A percentile compares a stretch with the other conserved stretches of the same genome.
Evolutionary conservation across 2,329 filamentous ascomycete genomes (phyloP).

Genomic region (Chaetomium strumarium): DNA sequence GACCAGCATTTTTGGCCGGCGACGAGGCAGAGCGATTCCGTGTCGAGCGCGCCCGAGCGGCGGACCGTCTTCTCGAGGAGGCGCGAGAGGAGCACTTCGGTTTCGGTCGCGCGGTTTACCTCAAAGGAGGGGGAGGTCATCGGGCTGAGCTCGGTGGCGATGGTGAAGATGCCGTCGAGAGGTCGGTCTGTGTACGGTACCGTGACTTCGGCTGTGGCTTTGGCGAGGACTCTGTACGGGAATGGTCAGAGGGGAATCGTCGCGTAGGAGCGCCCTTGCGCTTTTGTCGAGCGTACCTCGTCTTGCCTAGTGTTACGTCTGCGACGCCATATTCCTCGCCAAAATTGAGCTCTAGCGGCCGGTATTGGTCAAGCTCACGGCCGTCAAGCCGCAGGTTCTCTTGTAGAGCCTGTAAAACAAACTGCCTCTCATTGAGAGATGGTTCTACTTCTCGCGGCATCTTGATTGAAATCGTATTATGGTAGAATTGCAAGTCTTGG

Average conservation of each 20-base stretch:
- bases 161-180: slow-evolving; percentile 93
- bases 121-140: slow-evolving; percentile 91
- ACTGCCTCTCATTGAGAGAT: slow-evolving; percentile 81
- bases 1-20: slow-evolving; percentile 89
- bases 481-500: background rate
- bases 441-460: slow-evolving; percentile 94
- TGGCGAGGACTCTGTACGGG: slow-evolving; percentile 59
- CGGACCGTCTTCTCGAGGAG: slow-evolving; percentile 92
- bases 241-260: background rate
- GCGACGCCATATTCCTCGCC: slow-evolving; percentile 87
- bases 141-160: slow-evolving; percentile 82
- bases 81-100: slow-evolving; percentile 79
- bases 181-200: slow-evolving; percentile 81
- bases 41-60: slow-evolving; percentile 85
- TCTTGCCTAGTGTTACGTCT: slow-evolving; percentile 84
- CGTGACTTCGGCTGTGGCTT: slow-evolving; percentile 82
- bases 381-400: slow-evolving; percentile 80
- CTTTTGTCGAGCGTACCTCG: slow-evolving; percentile 54
- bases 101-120: slow-evolving; percentile 73
- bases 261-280: background rate
- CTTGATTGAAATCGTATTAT: slow-evolving; percentile 23
- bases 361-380: slow-evolving; percentile 72
- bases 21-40: slow-evolving; percentile 89
- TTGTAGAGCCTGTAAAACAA: slow-evolving; percentile 75
- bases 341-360: slow-evolving; percentile 71